These are phyloP conservation scores for Verticillium alfalfae DNA, from an alignment of 2,329 filamentous ascomycete species.

Conservation along the genomic window DNA sequence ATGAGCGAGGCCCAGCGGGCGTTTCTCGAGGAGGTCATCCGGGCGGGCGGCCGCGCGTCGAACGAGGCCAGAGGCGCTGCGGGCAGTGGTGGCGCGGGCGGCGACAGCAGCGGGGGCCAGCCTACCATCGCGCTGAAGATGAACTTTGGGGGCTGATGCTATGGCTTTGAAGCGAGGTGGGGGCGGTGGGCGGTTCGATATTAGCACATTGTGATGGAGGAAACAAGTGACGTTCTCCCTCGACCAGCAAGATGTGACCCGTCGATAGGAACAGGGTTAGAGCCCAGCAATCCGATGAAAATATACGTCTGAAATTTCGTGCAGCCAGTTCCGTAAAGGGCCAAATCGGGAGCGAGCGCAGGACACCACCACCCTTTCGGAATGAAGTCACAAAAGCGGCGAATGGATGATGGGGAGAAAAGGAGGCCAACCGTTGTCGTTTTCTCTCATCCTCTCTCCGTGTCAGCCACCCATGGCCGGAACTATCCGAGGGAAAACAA, in stretches of 20 bases:
- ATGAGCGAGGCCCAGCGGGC: conserved; percentile 66
- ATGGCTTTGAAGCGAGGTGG: neutral
- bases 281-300: neutral
- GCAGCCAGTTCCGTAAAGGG: neutral
- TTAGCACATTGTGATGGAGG: neutral
- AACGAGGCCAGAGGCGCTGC: conserved; percentile 21
- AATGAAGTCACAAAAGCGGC: neutral
- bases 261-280: neutral
- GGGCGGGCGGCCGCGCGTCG: conserved; percentile 49
- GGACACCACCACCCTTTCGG: neutral
- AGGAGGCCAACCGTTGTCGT: too few species aligned
- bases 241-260: neutral
- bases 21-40: conserved; percentile 78
- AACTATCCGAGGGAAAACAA: too few species aligned
- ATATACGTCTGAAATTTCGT: neutral
- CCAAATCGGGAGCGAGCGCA: neutral
- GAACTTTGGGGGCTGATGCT: conserved; percentile 62
- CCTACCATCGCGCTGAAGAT: conserved; percentile 93
- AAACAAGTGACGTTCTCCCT: neutral
- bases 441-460: too few species aligned
- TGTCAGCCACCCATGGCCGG: too few species aligned
- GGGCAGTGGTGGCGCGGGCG: conserved; percentile 31
- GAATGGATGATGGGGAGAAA: neutral
- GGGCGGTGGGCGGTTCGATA: neutral
- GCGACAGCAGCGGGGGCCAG: conserved; percentile 30